Percentiles rank a stretch among this genome's conserved stretches.
phyloP scores from a whole-genome alignment of 768 basidiomycete species.

The Holtermanniella nyarrowii region DNA sequence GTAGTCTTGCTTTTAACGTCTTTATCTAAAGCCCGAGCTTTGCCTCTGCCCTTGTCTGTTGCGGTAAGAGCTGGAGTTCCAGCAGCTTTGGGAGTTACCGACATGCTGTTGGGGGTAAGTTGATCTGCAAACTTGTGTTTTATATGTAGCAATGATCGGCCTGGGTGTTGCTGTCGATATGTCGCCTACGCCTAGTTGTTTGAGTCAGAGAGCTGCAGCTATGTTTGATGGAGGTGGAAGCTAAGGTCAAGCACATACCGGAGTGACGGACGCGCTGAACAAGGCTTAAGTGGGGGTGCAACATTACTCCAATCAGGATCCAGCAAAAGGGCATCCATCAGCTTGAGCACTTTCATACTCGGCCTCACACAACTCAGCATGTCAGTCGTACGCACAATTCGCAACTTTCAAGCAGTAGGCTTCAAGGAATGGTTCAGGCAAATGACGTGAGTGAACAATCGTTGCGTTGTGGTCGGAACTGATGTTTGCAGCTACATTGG shows the following conservation, averaged over 20 bases:
- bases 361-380: constrained; percentile 46
- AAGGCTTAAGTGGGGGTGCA: not conserved
- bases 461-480: not conserved
- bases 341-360: not conserved
- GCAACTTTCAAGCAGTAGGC: constrained; percentile 64
- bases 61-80: not conserved
- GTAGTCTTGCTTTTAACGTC: not conserved
- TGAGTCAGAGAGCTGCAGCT: too few species aligned
- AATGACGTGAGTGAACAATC: constrained; percentile 32
- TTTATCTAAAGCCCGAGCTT: too few species aligned
- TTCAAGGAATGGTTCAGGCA: constrained; percentile 81
- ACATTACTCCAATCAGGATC: not conserved
- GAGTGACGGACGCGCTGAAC: too few species aligned
- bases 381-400: constrained; percentile 64
- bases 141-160: too few species aligned
- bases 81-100: not conserved
- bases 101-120: not conserved
- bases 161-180: too few species aligned
- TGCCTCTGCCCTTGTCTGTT: not conserved
- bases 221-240: too few species aligned
- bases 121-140: too few species aligned
- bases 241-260: too few species aligned
- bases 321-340: not conserved
- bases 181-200: too few species aligned
- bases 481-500: constrained; percentile 62